Conservation (phyloP, 169 alveolate species). For the Babesia ovata region DNA sequence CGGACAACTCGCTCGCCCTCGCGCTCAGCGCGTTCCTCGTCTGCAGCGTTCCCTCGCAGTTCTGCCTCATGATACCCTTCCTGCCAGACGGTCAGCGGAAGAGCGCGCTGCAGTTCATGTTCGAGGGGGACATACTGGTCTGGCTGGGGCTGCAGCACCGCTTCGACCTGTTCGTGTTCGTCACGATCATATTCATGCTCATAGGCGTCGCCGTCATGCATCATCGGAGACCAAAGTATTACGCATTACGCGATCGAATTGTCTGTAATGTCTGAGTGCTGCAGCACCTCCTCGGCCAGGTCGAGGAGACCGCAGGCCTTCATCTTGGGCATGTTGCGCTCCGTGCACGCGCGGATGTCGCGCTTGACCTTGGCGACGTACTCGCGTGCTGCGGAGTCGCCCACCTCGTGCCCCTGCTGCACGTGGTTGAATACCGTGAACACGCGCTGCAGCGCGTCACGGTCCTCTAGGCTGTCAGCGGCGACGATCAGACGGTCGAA, state of each 20-base stretch:
- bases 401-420: conserved; percentile 24
- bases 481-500: conserved; percentile 31
- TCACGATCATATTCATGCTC: conserved; percentile 23
- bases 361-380: conserved; percentile 9
- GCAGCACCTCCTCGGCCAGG: conserved; percentile 35
- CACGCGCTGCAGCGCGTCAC: conserved; percentile 33
- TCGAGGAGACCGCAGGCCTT: conserved; percentile 18
- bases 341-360: conserved; percentile 10
- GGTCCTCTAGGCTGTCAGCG: conserved; percentile 29
- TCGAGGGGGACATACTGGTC: conserved; percentile 32
- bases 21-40: conserved; percentile 54
- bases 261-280: conserved; percentile 14
- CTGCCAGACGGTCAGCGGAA: conserved; percentile 23
- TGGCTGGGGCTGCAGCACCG: conserved; percentile 59
- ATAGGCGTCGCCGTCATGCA: conserved; percentile 39
- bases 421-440: conserved; percentile 52
- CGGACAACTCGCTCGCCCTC: conserved; percentile 55
- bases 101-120: conserved; percentile 24
- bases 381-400: background rate
- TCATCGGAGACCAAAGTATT: conserved; percentile 34
- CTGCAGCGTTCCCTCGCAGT: conserved; percentile 60
- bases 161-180: conserved; percentile 39
- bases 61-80: conserved; percentile 57
- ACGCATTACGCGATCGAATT: conserved; percentile 13
- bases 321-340: conserved; percentile 32